These are phyloP conservation scores for Aspergillus nanangensis DNA, from an alignment of 495 filamentous ascomycete genomes.

Conservation along the genomic window DNA sequence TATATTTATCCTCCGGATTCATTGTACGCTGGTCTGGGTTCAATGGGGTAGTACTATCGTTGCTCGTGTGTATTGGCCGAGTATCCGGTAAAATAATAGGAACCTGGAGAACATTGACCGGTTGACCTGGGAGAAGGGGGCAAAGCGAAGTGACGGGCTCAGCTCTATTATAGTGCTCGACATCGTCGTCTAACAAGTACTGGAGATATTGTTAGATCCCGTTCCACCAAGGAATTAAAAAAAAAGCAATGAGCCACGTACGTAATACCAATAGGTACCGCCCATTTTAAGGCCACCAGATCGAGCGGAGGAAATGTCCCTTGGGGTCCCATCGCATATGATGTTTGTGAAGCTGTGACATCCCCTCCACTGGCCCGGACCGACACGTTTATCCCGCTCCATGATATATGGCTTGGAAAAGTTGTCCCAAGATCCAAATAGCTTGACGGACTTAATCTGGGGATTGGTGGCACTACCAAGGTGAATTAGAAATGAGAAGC, in stretches of 20 bases:
- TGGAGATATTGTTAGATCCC: constrained; percentile 29
- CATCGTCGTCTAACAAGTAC: constrained; percentile 74
- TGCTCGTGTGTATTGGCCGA: constrained; percentile 30
- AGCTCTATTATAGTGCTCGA: constrained; percentile 66
- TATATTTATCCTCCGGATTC: constrained; percentile 72
- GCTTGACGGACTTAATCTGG: constrained; percentile 65
- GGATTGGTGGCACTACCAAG: constrained; percentile 56
- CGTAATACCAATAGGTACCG: constrained; percentile 92
- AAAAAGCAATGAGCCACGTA: constrained; percentile 37
- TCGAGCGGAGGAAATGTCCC: constrained; percentile 50
- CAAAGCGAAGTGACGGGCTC: constrained; percentile 72
- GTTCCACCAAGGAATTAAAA: no score
- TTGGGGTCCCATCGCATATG: constrained; percentile 67
- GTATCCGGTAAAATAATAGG: constrained; percentile 60
- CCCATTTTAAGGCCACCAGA: constrained; percentile 85
- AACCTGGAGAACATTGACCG: constrained; percentile 75
- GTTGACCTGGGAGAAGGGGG: constrained; percentile 81
- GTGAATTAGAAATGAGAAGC: constrained; percentile 6
- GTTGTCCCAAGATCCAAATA: constrained; percentile 93
- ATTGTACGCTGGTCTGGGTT: constrained; percentile 61
- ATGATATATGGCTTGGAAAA: constrained; percentile 73
- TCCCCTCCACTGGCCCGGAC: constrained; percentile 72
- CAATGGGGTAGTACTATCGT: constrained; percentile 31
- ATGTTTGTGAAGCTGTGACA: constrained; percentile 83
- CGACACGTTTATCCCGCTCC: constrained; percentile 68